A percentile compares a stretch with the other conserved stretches of the same genome.
phyloP scores from a whole-genome alignment of 306 rosid genomes.

The Hippophae tibetana region DNA sequence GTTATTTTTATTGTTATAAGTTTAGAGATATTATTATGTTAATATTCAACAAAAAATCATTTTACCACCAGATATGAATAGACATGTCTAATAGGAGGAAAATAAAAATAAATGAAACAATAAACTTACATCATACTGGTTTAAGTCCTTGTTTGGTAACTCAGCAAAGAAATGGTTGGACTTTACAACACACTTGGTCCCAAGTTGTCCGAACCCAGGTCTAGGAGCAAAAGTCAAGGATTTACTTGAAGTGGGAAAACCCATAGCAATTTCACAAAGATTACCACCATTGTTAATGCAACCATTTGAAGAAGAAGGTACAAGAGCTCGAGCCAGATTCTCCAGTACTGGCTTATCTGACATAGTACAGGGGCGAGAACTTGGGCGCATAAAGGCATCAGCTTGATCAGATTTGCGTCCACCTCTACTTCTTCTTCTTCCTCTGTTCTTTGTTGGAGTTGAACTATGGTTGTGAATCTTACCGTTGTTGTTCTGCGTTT shows the following conservation, averaged over 20 bases:
- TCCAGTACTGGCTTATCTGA: slow-evolving; percentile 26
- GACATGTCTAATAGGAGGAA: background rate
- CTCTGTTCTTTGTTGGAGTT: slow-evolving; percentile 55
- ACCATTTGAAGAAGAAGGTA: slow-evolving; percentile 25
- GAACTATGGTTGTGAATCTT: slow-evolving; percentile 48
- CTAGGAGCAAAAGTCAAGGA: slow-evolving; percentile 70
- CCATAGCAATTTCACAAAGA: slow-evolving; percentile 43
- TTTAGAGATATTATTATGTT: too few relatives aligned
- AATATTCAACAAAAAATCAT: too few relatives aligned
- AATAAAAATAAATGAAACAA: slow-evolving; percentile 19
- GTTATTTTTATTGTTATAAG: too few relatives aligned
- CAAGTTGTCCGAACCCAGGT: slow-evolving; percentile 90
- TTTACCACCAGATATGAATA: background rate
- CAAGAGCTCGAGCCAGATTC: slow-evolving; percentile 18
- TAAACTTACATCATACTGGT: slow-evolving; percentile 85
- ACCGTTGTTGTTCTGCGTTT: slow-evolving; percentile 16
- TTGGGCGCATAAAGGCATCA: slow-evolving; percentile 69
- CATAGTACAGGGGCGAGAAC: slow-evolving; percentile 62
- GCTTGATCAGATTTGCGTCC: slow-evolving; percentile 82
- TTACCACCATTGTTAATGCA: slow-evolving; percentile 36
- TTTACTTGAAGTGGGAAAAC: slow-evolving; percentile 78
- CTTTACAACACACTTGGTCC: slow-evolving; percentile 81
- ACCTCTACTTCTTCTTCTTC: slow-evolving; percentile 78
- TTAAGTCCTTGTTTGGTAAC: slow-evolving; percentile 93
- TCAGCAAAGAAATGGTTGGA: slow-evolving; percentile 97